phyloP scores from a whole-genome alignment of 2,329 filamentous ascomycete genomes.

The Fusarium sambucinum region DNA sequence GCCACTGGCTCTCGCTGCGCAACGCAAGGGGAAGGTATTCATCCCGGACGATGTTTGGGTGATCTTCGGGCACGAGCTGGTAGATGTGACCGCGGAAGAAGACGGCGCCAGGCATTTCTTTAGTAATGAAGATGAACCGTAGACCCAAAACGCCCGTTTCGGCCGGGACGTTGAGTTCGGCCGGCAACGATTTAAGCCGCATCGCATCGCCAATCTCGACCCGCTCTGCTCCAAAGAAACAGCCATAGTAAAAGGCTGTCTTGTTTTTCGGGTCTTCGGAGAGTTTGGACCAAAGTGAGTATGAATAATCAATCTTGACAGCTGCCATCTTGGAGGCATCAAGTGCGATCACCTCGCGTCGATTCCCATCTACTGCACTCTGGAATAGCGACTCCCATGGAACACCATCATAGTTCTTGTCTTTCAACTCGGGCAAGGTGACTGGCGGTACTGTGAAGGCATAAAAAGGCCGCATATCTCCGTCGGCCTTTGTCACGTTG shows the following conservation, averaged over 20 bases:
- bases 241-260: constrained; percentile 58
- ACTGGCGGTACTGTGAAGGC: constrained; percentile 64
- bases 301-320: constrained; percentile 62
- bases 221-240: constrained; percentile 65
- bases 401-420: constrained; percentile 57
- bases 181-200: constrained; percentile 58
- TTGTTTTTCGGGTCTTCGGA: constrained; percentile 50
- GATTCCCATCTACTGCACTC: constrained; percentile 51
- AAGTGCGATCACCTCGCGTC: constrained; percentile 58
- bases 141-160: constrained; percentile 55
- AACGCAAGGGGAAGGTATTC: constrained; percentile 59
- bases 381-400: constrained; percentile 58
- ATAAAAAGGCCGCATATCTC: constrained; percentile 63
- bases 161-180: constrained; percentile 52
- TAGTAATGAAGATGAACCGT: constrained; percentile 55
- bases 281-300: constrained; percentile 60
- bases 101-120: constrained; percentile 52
- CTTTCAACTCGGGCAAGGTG: constrained; percentile 54
- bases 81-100: constrained; percentile 59
- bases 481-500: constrained; percentile 55
- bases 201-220: constrained; percentile 63
- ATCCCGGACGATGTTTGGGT: constrained; percentile 49
- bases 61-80: constrained; percentile 50
- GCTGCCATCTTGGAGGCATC: constrained; percentile 66
- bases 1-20: constrained; percentile 57